phyloP scores from a whole-genome alignment of 148 eudicot species.

The Cornus suecica region DNA sequence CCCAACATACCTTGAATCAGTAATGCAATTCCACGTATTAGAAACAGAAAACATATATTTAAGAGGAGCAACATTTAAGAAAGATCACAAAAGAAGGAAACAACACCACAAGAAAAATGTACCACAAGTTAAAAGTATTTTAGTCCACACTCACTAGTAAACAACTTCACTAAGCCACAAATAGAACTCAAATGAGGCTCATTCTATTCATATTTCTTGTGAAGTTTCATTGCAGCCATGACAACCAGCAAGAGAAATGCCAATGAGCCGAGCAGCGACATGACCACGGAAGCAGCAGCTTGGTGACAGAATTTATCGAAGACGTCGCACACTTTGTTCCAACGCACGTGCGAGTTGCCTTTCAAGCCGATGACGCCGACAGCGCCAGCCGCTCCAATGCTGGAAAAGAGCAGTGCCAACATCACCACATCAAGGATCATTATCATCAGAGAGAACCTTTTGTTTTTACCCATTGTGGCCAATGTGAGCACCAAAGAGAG shows the following conservation, averaged over 20 bases:
- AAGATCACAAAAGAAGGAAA: too few species aligned
- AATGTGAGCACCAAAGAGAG: conserved; percentile 32
- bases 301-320: conserved; percentile 50
- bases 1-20: too few species aligned
- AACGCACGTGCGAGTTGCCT: conserved; percentile 65
- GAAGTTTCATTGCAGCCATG: conserved; percentile 35
- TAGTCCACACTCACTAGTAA: too few species aligned
- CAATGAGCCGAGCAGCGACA: conserved; percentile 33
- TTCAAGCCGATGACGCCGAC: conserved; percentile 50
- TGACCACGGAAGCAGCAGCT: conserved; percentile 26
- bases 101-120: too few species aligned
- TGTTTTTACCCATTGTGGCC: conserved; percentile 20
- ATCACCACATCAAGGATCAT: conserved; percentile 44
- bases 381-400: conserved; percentile 48
- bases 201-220: conserved; percentile 21
- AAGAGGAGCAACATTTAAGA: too few species aligned
- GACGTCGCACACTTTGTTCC: conserved; percentile 67
- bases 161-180: too few species aligned
- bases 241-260: conserved; percentile 33
- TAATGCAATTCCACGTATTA: too few species aligned
- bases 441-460: conserved; percentile 12
- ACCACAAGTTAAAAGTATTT: too few species aligned
- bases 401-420: conserved; percentile 56
- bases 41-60: too few species aligned
- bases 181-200: not conserved